Percentiles rank a stretch among this genome's conserved stretches.
phyloP scores from a whole-genome alignment of 2,329 filamentous ascomycete species.

The Penicillium hordei region DNA sequence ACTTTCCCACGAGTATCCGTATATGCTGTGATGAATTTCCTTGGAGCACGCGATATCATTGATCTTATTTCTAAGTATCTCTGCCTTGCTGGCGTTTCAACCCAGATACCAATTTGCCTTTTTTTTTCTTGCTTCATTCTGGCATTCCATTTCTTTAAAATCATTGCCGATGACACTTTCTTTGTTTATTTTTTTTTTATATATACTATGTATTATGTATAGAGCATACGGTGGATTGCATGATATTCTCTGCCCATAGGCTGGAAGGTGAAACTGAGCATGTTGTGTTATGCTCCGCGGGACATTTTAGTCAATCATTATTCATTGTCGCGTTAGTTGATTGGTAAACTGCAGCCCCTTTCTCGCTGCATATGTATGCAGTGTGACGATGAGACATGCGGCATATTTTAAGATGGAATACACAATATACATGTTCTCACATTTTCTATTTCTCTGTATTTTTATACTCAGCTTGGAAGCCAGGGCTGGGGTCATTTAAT shows the following conservation, averaged over 20 bases:
- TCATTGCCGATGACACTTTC: neutral
- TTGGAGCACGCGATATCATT: conserved; percentile 14
- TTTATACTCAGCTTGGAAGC: neutral
- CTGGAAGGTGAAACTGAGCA: neutral
- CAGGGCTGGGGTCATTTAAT: neutral
- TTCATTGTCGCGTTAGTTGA: neutral
- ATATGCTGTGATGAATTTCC: conserved; percentile 27
- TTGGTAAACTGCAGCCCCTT: neutral
- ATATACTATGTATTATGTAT: neutral
- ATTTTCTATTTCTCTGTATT: neutral
- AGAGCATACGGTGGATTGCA: neutral
- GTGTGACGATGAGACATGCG: neutral
- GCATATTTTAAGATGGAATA: neutral
- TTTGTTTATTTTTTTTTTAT: neutral
- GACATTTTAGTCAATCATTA: neutral
- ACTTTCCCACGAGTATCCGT: conserved; percentile 21
- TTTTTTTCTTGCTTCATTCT: conserved; percentile 5
- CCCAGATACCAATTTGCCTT: conserved; percentile 31
- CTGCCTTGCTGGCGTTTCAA: conserved; percentile 25
- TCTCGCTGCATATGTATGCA: neutral
- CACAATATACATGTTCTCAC: neutral
- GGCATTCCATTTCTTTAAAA: conserved; percentile 11
- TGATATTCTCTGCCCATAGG: neutral
- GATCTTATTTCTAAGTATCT: conserved; percentile 14
- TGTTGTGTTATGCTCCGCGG: neutral